Evolutionary conservation across 176 grass and related monocot genomes (phyloP).

Genomic region (barley (Hordeum vulgare)): DNA sequence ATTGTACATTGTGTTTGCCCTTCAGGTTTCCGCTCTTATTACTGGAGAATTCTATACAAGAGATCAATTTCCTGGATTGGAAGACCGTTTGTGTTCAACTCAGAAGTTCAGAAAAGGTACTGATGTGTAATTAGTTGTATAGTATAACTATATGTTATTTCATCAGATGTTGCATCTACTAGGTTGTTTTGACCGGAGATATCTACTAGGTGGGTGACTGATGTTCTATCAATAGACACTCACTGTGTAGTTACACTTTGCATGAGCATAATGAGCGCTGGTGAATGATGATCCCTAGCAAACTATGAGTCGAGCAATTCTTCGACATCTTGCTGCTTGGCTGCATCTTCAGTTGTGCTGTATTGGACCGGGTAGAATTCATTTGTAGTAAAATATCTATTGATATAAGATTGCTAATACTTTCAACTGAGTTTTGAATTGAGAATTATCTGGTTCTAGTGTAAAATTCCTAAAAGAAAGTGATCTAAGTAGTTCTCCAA

Average conservation of each 20-base stretch:
- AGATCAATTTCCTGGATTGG: conserved; percentile 94
- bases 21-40: no score
- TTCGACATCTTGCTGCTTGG: background rate
- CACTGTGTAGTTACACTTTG: background rate
- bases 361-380: background rate
- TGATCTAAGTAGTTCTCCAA: background rate
- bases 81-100: conserved; percentile 76
- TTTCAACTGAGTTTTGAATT: background rate
- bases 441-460: background rate
- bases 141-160: background rate
- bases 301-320: background rate
- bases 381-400: background rate
- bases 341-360: background rate
- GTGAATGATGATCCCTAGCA: background rate
- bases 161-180: background rate
- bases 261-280: background rate
- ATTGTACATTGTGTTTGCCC: no score
- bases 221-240: conserved; percentile 6
- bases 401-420: background rate
- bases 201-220: background rate
- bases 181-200: background rate
- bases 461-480: background rate
- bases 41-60: conserved; percentile 92
- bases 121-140: background rate
- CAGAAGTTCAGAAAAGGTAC: conserved; percentile 79